Evolutionary conservation across 495 filamentous ascomycete species (phyloP), one percentile per base, ranked within the genome.

Genomic region (Podospora pseudocomata): DNA sequence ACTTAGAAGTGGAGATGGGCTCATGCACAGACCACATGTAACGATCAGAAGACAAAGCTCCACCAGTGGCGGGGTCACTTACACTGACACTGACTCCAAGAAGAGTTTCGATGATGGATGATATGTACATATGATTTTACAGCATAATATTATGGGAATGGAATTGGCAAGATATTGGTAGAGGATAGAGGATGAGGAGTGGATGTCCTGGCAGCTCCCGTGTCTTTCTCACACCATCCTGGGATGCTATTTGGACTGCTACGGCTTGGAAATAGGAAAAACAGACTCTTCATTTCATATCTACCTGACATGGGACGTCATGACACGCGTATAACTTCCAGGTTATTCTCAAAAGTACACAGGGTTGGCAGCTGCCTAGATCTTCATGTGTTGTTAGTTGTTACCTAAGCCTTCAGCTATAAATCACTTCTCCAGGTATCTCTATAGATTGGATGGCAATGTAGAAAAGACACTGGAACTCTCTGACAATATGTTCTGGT

Each of bases 1-100:
- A 16, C 67, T 60, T 27, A 54, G 18, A 56, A 65, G 23, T 65
- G 61, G 61, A 49, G 39, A 49, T 49, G 6, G 7, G 39, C 39
- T 49, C 39, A 49, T 18, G 61, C 32, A 26, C 7, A 28, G 27
- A 13, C 5, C 39, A 49, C 39, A 49, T 18, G 39, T 49, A 49
- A 49, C 39, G 39, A 49, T 16, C 39, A 49, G 15, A 49, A 49
- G 39, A 3, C 13, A 5, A 5, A 49, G 39, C 39, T 49, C 39
- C 39, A 49, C 39, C 39, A 49, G 39, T 23, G 34, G 34, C 39
- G 39, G 39, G 39, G 39, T 49, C 15, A 16, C 39, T 49, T 49
- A 16, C 9, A 49, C 34, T 39, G 5, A 49, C 39, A 49, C 39
- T 3, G 7, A 16, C 39, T 16, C 39, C 2, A 11, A 9, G 5